Conservation (phyloP, 2,329 filamentous ascomycete genomes). For the Epichloe aotearoae region DNA sequence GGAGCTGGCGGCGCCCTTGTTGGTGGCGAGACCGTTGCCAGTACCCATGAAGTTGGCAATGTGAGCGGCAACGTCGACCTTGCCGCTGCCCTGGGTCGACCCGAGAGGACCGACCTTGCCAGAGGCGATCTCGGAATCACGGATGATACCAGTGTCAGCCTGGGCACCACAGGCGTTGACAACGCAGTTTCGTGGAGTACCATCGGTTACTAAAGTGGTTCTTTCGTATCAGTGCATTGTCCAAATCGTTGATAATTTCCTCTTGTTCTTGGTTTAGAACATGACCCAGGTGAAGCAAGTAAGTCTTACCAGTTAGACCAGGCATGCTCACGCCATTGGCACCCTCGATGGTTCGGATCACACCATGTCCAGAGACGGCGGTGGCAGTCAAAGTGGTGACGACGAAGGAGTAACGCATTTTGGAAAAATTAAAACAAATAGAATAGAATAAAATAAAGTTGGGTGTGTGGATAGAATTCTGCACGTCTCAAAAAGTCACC, state of each 20-base stretch:
- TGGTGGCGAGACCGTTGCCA: not conserved
- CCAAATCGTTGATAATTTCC: too few relatives aligned
- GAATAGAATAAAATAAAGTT: too few relatives aligned
- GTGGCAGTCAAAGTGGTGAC: conserved; percentile 18
- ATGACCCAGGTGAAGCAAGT: conserved; percentile 5
- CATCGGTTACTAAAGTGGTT: conserved; percentile 1
- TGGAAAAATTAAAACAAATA: not conserved
- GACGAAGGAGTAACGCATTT: conserved; percentile 17
- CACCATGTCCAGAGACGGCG: conserved; percentile 2
- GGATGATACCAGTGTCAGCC: conserved; percentile 5
- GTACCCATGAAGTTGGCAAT: conserved; percentile 4
- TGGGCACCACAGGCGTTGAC: conserved; percentile 5
- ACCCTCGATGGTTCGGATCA: not conserved
- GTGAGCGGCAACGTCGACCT: conserved; percentile 2
- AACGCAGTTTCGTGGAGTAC: conserved; percentile 5
- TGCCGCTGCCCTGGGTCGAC: conserved; percentile 3
- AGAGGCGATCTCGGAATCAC: conserved; percentile 2
- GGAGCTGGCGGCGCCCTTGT: conserved; percentile 9
- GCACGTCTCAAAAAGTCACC: not conserved
- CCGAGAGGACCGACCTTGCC: conserved; percentile 4
- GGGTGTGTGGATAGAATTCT: too few relatives aligned
- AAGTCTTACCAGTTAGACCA: conserved; percentile 4
- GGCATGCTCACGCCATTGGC: conserved; percentile 4
- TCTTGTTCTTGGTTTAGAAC: not conserved
- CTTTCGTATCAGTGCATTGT: not conserved